Conservation (phyloP, 2,329 filamentous ascomycete genomes). For the Sporothrix humicola region DNA sequence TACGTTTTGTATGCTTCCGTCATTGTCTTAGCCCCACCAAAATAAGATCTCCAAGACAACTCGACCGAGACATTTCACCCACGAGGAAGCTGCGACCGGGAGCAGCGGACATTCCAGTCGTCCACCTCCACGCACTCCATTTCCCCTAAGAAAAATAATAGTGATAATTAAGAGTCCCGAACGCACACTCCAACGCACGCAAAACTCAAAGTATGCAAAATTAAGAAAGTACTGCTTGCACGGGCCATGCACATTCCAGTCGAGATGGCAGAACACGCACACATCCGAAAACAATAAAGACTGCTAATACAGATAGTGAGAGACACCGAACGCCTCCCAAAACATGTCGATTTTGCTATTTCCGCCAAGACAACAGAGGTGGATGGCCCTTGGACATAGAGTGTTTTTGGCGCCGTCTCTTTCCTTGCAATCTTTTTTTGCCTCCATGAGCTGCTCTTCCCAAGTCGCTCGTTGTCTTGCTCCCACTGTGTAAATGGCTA, state of each 20-base stretch:
- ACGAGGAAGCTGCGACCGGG: slow-evolving; percentile 25
- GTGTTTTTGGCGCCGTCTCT: slow-evolving; percentile 10
- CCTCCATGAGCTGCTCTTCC: neutral
- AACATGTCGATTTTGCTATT: neutral
- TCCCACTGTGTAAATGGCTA: neutral
- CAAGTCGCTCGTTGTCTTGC: neutral
- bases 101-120: slow-evolving; percentile 10
- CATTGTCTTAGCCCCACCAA: slow-evolving; percentile 21
- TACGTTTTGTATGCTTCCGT: slow-evolving; percentile 14
- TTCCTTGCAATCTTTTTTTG: slow-evolving; percentile 9
- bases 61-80: slow-evolving; percentile 16
- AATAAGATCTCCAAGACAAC: slow-evolving; percentile 12
- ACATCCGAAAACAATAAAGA: slow-evolving; percentile 16
- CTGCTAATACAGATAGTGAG: neutral
- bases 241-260: slow-evolving; percentile 16
- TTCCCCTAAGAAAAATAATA: too few relatives aligned
- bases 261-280: neutral
- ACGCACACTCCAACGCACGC: too few relatives aligned
- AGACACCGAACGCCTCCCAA: neutral
- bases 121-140: too few relatives aligned
- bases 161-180: too few relatives aligned
- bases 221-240: slow-evolving; percentile 11
- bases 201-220: too few relatives aligned
- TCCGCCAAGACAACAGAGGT: neutral
- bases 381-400: too few relatives aligned